These are phyloP conservation scores for Podila epicladia DNA, from an alignment of 192 early-diverging fungal species.

Conservation along the genomic window DNA sequence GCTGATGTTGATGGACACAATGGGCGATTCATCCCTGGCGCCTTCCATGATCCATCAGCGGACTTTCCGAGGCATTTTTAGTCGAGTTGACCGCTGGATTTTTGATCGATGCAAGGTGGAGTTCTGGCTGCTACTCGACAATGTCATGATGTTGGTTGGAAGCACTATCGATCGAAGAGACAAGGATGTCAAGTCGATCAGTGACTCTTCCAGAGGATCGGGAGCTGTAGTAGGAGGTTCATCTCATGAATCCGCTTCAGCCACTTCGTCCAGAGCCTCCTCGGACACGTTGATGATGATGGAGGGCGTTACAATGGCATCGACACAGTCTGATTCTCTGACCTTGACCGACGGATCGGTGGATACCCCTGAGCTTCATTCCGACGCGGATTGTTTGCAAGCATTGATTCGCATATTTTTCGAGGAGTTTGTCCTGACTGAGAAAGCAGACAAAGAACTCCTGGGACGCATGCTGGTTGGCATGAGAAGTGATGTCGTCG, in stretches of 20 bases:
- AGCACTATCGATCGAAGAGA: background rate
- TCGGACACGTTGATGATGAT: constrained; percentile 37
- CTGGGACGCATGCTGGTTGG: constrained; percentile 43
- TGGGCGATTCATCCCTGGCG: constrained; percentile 32
- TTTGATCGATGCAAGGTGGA: constrained; percentile 62
- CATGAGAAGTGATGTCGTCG: constrained; percentile 37
- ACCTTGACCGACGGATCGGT: background rate
- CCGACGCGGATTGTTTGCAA: constrained; percentile 22
- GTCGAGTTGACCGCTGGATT: constrained; percentile 61
- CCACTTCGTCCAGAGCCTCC: background rate
- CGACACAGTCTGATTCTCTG: background rate
- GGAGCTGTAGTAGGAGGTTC: too few species aligned
- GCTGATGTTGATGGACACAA: constrained; percentile 53
- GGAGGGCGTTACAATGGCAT: constrained; percentile 24
- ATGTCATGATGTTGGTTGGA: constrained; percentile 32
- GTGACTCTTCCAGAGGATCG: background rate
- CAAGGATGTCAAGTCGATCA: constrained; percentile 31
- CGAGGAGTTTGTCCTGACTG: constrained; percentile 46
- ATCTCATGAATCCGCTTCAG: background rate
- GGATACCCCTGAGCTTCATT: background rate
- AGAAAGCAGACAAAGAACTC: constrained; percentile 34
- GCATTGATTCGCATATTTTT: constrained; percentile 42
- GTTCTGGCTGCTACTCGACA: constrained; percentile 59
- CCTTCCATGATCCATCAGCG: constrained; percentile 55
- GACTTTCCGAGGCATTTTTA: constrained; percentile 52